These are phyloP conservation scores for Marasmius sp. DNA, from an alignment of 1,284 basidiomycete species.

Conservation along the genomic window DNA sequence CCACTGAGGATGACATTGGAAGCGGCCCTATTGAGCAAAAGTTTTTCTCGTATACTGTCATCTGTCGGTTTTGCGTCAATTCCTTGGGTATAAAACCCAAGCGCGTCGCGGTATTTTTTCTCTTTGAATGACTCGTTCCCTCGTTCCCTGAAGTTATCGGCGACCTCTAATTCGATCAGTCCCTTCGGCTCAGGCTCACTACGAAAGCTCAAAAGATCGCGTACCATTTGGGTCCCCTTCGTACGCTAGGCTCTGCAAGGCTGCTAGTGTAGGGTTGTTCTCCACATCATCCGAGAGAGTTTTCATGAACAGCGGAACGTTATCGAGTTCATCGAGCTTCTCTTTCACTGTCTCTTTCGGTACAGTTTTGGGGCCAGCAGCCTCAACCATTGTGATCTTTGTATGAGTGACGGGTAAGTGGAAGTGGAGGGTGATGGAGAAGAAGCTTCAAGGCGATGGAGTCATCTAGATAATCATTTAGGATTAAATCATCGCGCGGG, in stretches of 20 bases:
- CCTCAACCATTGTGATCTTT: neutral
- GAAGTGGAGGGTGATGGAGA: too few species aligned
- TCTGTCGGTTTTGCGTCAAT: conserved; percentile 82
- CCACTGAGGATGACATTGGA: conserved; percentile 87
- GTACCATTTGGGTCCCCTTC: conserved; percentile 93
- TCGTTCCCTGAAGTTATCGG: conserved; percentile 91
- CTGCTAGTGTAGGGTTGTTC: conserved; percentile 71
- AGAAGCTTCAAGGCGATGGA: too few species aligned
- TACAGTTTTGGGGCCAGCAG: conserved; percentile 31
- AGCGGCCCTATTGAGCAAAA: conserved; percentile 90
- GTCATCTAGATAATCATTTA: too few species aligned
- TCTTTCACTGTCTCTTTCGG: conserved; percentile 41
- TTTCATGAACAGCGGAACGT: conserved; percentile 90
- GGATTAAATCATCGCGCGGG: too few species aligned
- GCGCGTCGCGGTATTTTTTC: conserved; percentile 84
- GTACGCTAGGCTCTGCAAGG: conserved; percentile 83
- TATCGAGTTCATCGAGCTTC: conserved; percentile 53
- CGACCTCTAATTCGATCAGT: conserved; percentile 63
- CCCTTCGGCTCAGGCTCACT: neutral
- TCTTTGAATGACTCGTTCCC: conserved; percentile 93
- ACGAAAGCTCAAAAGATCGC: conserved; percentile 33
- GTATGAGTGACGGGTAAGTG: too few species aligned
- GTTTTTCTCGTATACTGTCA: conserved; percentile 57
- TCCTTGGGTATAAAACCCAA: conserved; percentile 89
- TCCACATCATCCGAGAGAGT: conserved; percentile 66